phyloP scores from a whole-genome alignment of 2,329 filamentous ascomycete species.

The Neopestalotiopsis sp. region DNA sequence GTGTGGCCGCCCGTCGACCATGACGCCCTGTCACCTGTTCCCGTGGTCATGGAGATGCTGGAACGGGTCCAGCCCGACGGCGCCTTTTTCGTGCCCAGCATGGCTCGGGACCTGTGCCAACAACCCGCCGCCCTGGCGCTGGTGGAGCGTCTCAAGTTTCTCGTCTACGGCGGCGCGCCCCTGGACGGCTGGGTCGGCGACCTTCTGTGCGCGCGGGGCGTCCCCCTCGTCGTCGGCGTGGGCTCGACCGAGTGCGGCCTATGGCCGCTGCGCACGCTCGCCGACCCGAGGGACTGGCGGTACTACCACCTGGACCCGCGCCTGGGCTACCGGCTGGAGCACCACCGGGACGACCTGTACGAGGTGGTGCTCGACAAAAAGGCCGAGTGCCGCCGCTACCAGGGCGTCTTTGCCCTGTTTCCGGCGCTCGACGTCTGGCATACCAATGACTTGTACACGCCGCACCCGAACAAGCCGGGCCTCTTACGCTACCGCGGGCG shows the following conservation, averaged over 20 bases:
- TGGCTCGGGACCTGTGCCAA: constrained; percentile 3
- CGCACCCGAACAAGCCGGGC: constrained; percentile 12
- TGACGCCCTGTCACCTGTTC: background rate
- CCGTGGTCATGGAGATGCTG: constrained; percentile 1
- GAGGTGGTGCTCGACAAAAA: constrained; percentile 14
- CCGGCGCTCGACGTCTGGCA: background rate
- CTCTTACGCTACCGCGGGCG: constrained; percentile 14
- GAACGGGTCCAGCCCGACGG: constrained; percentile 3
- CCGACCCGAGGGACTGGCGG: constrained; percentile 11
- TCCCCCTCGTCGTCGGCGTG: background rate
- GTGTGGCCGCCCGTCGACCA: constrained; percentile 12
- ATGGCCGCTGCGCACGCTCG: constrained; percentile 1
- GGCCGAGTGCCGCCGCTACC: constrained; percentile 11
- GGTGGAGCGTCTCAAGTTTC: background rate
- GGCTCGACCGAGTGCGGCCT: constrained; percentile 15
- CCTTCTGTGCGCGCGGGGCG: background rate
- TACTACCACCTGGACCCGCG: constrained; percentile 14
- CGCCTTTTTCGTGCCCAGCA: background rate
- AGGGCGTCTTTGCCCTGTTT: constrained; percentile 12
- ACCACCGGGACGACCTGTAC: background rate
- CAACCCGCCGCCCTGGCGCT: background rate
- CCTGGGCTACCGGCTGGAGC: constrained; percentile 1
- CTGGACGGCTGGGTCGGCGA: constrained; percentile 12
- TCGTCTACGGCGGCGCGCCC: constrained; percentile 9
- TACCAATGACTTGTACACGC: constrained; percentile 13